A percentile compares a stretch with the other conserved stretches of the same genome.
Evolutionary conservation across 140 eudicot species (phyloP).

Genomic region (Bidens hawaiensis): DNA sequence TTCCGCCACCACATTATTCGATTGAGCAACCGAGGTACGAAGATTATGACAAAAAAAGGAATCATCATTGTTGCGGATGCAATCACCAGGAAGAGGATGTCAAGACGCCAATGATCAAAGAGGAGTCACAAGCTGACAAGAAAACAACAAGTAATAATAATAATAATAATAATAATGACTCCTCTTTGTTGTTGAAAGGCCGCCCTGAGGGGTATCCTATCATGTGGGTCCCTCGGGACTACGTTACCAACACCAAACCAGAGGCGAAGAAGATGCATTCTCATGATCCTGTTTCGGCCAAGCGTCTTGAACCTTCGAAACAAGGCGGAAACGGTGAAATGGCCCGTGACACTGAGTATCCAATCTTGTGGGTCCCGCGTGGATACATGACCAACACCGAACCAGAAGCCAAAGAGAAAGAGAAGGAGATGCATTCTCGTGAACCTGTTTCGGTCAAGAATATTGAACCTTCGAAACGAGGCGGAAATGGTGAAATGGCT

Average conservation of each 20-base stretch:
- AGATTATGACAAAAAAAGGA: slow-evolving; percentile 42
- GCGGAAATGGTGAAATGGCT: slow-evolving; percentile 15
- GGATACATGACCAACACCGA: slow-evolving; percentile 21
- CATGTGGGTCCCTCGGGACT: slow-evolving; percentile 51
- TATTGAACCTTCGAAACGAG: slow-evolving; percentile 21
- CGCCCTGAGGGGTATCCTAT: slow-evolving; percentile 40
- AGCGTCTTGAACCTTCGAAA: slow-evolving; percentile 25
- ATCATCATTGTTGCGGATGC: slow-evolving; percentile 56
- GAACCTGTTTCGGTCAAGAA: slow-evolving; percentile 17
- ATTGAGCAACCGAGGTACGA: slow-evolving; percentile 42
- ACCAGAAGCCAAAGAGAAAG: slow-evolving; percentile 10
- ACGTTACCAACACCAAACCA: slow-evolving; percentile 6
- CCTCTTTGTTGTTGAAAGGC: slow-evolving; percentile 36
- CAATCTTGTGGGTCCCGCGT: slow-evolving; percentile 57
- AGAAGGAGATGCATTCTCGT: slow-evolving; percentile 10
- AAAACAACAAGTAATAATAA: too few species aligned
- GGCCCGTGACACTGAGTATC: slow-evolving; percentile 38
- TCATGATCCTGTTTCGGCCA: slow-evolving; percentile 17
- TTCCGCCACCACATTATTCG: slow-evolving; percentile 46
- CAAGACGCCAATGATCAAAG: slow-evolving; percentile 27
- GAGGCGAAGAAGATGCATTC: slow-evolving; percentile 10
- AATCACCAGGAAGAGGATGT: slow-evolving; percentile 38
- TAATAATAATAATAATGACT: too few species aligned
- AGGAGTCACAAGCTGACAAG: slow-evolving; percentile 26
- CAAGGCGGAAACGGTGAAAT: too few species aligned